Evolutionary conservation across 441 rosid species (phyloP), one percentile per base, ranked within the genome.

Genomic region (Jatropha multifida): DNA sequence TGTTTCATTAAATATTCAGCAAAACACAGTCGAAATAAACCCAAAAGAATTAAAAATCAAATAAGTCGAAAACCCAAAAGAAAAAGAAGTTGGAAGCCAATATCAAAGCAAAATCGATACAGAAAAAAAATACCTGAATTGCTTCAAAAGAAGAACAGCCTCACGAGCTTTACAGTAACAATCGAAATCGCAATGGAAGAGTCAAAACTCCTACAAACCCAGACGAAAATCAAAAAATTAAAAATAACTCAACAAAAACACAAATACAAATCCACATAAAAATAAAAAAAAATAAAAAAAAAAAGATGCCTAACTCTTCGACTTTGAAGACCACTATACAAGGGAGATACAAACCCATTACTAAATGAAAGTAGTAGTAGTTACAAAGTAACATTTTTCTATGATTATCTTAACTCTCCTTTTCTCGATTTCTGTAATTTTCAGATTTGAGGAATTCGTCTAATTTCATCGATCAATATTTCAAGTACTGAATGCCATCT

Each of bases 81-180:
- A 2, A 26, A 10, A 65, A 44, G 11, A 15, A 15, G 14, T 15
- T 54, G 58, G 20, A 18, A 17, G 58, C 58, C 58, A 54, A n/a
- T 17, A 15, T 54, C 20, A n/a, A 54, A 18, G 6, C 8, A 17
- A 4, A 8, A 44, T 1, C 4, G n/a, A 44, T 11, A 48, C 1
- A 23, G 9, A 15, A 5, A 12, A 18, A 42, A 68, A 44, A 6
- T 0, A 44, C 72, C 72, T 68, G 72, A 52, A 68, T 32, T 52
- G 44, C 13, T 52, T 51, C 41, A 68, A 68, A 68, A 51, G 58
- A 68, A 68, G 58, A 68, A 68, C 26, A 26, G 15, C 41, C 58
- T 48, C 15, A 17, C 46, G 3, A 41, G 15, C 44, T 68, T 15
- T 7, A 68, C 4, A 49, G n/a, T 10, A 49, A 38, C 71, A 68